Evolutionary conservation across 805 yeast genomes (phyloP).

Genomic region (Candida taoyuanica): DNA sequence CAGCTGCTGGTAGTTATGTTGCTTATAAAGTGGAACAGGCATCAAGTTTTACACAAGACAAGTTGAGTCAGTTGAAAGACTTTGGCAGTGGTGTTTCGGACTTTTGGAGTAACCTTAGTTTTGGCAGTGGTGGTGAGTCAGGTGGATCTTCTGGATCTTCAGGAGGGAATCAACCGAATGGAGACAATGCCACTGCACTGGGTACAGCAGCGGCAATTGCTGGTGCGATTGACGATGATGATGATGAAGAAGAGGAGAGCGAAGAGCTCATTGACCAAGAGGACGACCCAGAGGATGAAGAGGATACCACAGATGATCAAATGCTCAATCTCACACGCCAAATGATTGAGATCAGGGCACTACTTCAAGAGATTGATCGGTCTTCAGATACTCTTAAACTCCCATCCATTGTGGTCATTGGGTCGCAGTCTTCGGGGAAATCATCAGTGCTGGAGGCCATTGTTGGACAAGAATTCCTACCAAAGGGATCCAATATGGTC

Average conservation of each 20-base stretch:
- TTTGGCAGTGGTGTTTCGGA: constrained; percentile 52
- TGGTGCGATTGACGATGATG: constrained; percentile 28
- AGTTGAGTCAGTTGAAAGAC: constrained; percentile 57
- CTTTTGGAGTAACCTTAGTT: constrained; percentile 23
- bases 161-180: constrained; percentile 24
- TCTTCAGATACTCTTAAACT: constrained; percentile 68
- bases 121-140: constrained; percentile 21
- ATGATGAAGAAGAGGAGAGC: constrained; percentile 39
- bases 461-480: constrained; percentile 96
- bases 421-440: constrained; percentile 96
- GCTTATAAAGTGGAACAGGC: constrained; percentile 92
- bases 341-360: constrained; percentile 91
- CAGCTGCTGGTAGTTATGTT: constrained; percentile 92
- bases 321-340: constrained; percentile 88
- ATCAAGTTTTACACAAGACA: constrained; percentile 61
- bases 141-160: constrained; percentile 6
- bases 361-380: constrained; percentile 71
- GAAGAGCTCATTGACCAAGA: constrained; percentile 33
- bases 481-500: constrained; percentile 97
- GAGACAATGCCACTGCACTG: constrained; percentile 45
- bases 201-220: constrained; percentile 55
- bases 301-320: constrained; percentile 64
- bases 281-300: constrained; percentile 51
- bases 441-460: constrained; percentile 93
- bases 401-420: constrained; percentile 95